These are phyloP conservation scores for Juglanconis oblonga DNA, from an alignment of 2,329 filamentous ascomycete species.

Conservation along the genomic window DNA sequence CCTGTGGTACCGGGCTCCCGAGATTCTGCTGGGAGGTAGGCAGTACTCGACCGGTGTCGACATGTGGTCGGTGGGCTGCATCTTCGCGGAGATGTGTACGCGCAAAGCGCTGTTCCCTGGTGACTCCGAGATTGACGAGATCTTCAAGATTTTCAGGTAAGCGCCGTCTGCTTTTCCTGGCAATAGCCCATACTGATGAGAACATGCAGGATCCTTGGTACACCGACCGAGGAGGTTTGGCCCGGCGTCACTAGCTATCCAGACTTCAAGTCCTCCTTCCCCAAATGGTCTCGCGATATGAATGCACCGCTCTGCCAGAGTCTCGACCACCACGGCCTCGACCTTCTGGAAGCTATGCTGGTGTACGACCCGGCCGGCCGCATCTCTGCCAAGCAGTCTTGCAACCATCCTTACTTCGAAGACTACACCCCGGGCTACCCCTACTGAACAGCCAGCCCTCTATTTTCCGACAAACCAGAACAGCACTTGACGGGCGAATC, in stretches of 20 bases:
- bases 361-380: constrained; percentile 81
- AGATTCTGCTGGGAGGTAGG: constrained; percentile 81
- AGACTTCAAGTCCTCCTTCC: constrained; percentile 85
- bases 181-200: constrained; percentile 20
- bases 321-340: constrained; percentile 68
- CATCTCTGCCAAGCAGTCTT: constrained; percentile 85
- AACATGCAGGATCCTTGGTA: constrained; percentile 64
- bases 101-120: constrained; percentile 85
- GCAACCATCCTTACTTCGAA: constrained; percentile 75
- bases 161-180: constrained; percentile 21
- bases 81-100: constrained; percentile 92
- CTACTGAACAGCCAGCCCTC: constrained; percentile 27
- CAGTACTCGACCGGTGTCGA: constrained; percentile 92
- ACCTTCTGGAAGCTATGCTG: constrained; percentile 65
- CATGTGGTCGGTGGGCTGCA: constrained; percentile 90
- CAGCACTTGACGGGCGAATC: background rate
- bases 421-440: constrained; percentile 29
- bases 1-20: constrained; percentile 82
- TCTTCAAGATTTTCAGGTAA: constrained; percentile 90
- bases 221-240: constrained; percentile 75
- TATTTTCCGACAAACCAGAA: background rate
- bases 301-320: constrained; percentile 62
- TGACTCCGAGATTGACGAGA: constrained; percentile 89
- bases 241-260: constrained; percentile 85
- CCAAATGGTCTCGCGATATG: constrained; percentile 75